Evolutionary conservation across 495 filamentous ascomycete species (phyloP), one percentile per base, ranked within the genome.

Genomic region (Aspergillus haitiensis): DNA sequence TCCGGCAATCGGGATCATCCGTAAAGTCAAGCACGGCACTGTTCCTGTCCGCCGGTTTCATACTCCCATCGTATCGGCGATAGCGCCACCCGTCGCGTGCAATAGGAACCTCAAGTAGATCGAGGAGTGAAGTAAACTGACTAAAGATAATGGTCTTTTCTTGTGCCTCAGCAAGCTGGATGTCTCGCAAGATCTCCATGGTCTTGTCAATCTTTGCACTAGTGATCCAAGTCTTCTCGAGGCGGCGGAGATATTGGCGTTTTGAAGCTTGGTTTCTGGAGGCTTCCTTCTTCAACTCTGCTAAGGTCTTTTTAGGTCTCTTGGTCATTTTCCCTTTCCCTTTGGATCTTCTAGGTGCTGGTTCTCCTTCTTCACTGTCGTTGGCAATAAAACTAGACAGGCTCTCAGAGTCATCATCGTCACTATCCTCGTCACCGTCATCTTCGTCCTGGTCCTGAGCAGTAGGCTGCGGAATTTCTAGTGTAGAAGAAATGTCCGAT

Each of bases 101-200:
- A 64, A 97, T 83, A 0, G 92, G 90, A n/a, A 96, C 82, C 73
- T 97, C 92, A 7, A 97, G 82, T n/a, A 97, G 80, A 72, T 97
- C 93, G 6, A 98, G 84, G 13, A 97, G 80, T 0, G 90, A 88
- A 6, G 93, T 97, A 75, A 93, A 98, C 68, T 96, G 90, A 55
- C 87, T 91, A 73, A 98, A 98, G 60, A 98, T 83, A 46, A 98
- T 92, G 2, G 90, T 94, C 72, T 97, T 97, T 72, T 94, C 79
- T 21, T 68, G 71, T 9, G 64, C 52, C 46, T 78, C 75, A 10
- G 72, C 72, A 27, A 70, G 62, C 54, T 82, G 71, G 55, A 86
- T 82, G 0, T 65, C 64, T 15, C 77, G 65, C 12, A 96, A 77
- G 35, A 96, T 82, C 58, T 91, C 86, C 18, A 92, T 68, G 11